phyloP scores from a whole-genome alignment of 2,329 filamentous ascomycete species.

The Harringtonia aguacate region DNA sequence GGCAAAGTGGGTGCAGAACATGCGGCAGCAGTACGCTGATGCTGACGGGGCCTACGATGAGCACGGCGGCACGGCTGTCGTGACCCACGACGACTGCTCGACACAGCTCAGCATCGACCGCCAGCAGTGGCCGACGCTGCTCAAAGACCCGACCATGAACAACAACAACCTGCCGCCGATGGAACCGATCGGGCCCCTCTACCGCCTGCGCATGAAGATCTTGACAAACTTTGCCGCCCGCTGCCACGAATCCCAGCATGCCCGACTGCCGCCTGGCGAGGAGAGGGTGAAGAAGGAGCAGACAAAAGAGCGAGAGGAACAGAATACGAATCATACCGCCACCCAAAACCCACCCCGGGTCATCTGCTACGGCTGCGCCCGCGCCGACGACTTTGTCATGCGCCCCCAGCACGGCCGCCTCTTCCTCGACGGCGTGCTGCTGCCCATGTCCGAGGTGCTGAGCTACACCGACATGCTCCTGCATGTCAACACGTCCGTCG shows the following conservation, averaged over 20 bases:
- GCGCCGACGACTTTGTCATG: conserved; percentile 8
- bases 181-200: conserved; percentile 7
- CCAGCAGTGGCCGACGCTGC: conserved; percentile 1
- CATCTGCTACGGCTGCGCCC: neutral
- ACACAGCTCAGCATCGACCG: neutral
- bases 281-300: neutral
- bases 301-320: neutral
- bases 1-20: neutral
- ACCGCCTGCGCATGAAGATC: conserved; percentile 9
- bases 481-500: conserved; percentile 7
- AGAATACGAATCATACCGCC: neutral
- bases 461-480: conserved; percentile 6
- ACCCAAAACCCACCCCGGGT: neutral
- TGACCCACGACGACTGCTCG: neutral
- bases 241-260: conserved; percentile 1
- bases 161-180: conserved; percentile 4
- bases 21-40: neutral
- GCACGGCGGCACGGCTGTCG: neutral
- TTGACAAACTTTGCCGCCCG: conserved; percentile 7
- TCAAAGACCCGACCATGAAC: neutral
- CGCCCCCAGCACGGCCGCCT: conserved; percentile 9
- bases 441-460: conserved; percentile 4
- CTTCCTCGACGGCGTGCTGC: conserved; percentile 10
- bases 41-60: neutral
- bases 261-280: neutral